Conservation (phyloP, 106 monocot species). For the Dendrobium nobile region DNA sequence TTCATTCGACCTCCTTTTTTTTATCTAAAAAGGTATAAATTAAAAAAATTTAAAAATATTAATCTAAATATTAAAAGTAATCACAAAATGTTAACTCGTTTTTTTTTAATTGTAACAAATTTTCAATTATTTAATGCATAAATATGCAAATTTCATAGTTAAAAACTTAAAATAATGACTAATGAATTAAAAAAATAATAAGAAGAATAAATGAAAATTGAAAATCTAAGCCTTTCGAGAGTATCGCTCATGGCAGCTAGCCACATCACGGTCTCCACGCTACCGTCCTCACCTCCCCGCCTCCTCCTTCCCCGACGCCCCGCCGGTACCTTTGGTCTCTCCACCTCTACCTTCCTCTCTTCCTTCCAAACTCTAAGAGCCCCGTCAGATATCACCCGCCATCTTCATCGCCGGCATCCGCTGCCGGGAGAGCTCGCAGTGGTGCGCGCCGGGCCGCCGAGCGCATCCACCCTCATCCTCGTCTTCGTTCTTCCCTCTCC, state of each 20-base stretch:
- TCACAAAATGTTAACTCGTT: too few species aligned
- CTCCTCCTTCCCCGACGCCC: neutral
- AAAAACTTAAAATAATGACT: neutral
- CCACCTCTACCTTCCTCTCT: neutral
- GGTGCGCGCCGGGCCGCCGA: constrained; percentile 54
- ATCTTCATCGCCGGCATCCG: neutral
- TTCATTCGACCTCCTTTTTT: too few species aligned
- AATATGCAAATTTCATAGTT: too few species aligned
- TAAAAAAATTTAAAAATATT: too few species aligned
- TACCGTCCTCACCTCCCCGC: neutral
- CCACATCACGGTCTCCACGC: neutral
- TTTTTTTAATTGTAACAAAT: too few species aligned
- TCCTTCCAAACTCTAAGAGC: neutral
- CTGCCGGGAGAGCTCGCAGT: constrained; percentile 11
- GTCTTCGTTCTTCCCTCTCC: constrained; percentile 81
- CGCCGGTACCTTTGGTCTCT: neutral
- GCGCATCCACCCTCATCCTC: constrained; percentile 38
- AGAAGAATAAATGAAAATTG: too few species aligned
- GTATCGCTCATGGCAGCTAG: neutral
- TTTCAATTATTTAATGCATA: too few species aligned
- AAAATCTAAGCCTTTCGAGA: too few species aligned
- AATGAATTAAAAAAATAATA: neutral
- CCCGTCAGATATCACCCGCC: neutral
- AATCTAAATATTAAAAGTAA: too few species aligned
- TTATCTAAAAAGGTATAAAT: too few species aligned